Evolutionary conservation across 495 filamentous ascomycete genomes (phyloP).

Genomic region (Entonaema liquescens): DNA sequence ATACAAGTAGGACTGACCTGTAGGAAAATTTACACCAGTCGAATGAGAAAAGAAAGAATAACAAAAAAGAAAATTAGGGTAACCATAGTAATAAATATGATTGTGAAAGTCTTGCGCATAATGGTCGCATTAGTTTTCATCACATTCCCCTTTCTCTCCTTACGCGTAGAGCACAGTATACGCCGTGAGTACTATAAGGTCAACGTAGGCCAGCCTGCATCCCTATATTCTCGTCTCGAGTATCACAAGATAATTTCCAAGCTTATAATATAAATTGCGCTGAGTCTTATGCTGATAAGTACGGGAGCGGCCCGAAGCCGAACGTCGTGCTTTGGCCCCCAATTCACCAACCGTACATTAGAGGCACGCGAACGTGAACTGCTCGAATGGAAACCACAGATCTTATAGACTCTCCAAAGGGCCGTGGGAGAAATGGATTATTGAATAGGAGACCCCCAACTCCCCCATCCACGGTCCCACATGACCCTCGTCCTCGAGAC

Average conservation of each 20-base stretch:
- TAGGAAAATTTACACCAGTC: slow-evolving; percentile 20
- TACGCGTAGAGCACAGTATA: neutral
- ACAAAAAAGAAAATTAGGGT: neutral
- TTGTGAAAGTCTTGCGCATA: slow-evolving; percentile 10
- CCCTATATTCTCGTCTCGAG: neutral
- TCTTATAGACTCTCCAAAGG: slow-evolving; percentile 25
- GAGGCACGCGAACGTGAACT: neutral
- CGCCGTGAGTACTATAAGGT: neutral
- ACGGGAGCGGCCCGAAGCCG: slow-evolving; percentile 38
- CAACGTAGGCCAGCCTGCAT: neutral
- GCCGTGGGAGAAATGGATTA: slow-evolving; percentile 30
- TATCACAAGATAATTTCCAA: neutral
- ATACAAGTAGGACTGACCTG: slow-evolving; percentile 10
- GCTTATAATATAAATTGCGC: neutral
- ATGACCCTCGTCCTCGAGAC: slow-evolving; percentile 29
- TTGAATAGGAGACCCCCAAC: slow-evolving; percentile 33
- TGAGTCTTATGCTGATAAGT: slow-evolving; percentile 1
- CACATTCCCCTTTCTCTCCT: neutral
- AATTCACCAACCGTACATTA: neutral
- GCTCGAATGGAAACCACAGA: slow-evolving; percentile 34
- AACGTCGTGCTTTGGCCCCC: slow-evolving; percentile 28
- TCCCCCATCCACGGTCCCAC: slow-evolving; percentile 29
- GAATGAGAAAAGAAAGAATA: neutral
- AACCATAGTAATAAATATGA: slow-evolving; percentile 3
- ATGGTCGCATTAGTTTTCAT: slow-evolving; percentile 5